phyloP scores from a whole-genome alignment of 768 basidiomycete genomes.

The Lactifluus piperatus region DNA sequence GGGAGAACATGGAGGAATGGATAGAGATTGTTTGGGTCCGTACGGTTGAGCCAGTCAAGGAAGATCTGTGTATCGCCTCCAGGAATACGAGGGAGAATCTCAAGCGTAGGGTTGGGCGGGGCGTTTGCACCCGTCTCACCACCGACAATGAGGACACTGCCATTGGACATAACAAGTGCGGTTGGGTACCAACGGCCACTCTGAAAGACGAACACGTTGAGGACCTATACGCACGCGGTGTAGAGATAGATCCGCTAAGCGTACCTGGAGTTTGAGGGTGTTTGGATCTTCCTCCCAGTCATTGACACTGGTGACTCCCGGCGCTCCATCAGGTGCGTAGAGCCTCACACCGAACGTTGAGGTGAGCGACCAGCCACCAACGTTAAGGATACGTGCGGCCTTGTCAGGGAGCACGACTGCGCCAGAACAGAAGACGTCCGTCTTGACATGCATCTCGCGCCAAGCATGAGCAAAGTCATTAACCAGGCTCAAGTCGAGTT shows the following conservation, averaged over 20 bases:
- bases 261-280: conserved; percentile 51
- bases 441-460: conserved; percentile 68
- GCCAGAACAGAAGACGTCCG: conserved; percentile 75
- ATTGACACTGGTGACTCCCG: conserved; percentile 62
- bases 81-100: conserved; percentile 56
- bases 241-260: conserved; percentile 1
- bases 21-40: conserved; percentile 75
- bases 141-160: conserved; percentile 63
- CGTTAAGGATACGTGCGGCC: conserved; percentile 53
- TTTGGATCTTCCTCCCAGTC: conserved; percentile 72
- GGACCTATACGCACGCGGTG: neutral
- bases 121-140: conserved; percentile 70
- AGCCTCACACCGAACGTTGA: conserved; percentile 71
- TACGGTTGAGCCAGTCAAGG: conserved; percentile 59
- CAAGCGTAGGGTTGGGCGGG: conserved; percentile 54
- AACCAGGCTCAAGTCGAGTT: conserved; percentile 56
- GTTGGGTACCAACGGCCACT: conserved; percentile 69
- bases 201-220: conserved; percentile 24
- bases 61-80: conserved; percentile 55
- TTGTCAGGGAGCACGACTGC: conserved; percentile 70
- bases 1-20: conserved; percentile 70
- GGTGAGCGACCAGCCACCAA: conserved; percentile 64
- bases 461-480: conserved; percentile 41
- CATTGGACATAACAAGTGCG: conserved; percentile 61
- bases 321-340: conserved; percentile 58